A percentile compares a stretch with the other conserved stretches of the same genome.
Evolutionary conservation across 305 asterid species (phyloP).

Genomic region (Rubia peregrina): DNA sequence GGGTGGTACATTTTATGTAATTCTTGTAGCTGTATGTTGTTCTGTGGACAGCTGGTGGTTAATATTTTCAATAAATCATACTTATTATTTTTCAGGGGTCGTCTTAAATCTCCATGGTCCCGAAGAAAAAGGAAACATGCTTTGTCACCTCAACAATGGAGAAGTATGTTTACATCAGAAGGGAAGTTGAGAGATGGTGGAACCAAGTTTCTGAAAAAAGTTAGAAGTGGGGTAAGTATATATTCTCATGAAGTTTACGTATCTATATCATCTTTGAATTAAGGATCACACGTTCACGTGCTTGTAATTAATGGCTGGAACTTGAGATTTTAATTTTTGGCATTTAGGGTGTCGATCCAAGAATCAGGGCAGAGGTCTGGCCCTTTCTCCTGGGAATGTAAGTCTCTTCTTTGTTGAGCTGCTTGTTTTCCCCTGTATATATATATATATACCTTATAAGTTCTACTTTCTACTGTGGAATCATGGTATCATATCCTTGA

Average conservation of each 20-base stretch:
- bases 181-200: conserved; percentile 82
- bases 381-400: conserved; percentile 95
- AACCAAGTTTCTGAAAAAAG: conserved; percentile 77
- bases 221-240: conserved; percentile 69
- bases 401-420: conserved; percentile 19
- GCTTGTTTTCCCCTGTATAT: neutral
- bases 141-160: conserved; percentile 70
- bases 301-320: conserved; percentile 5
- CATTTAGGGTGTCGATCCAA: conserved; percentile 84
- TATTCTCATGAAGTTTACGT: conserved; percentile 8
- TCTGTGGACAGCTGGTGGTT: conserved; percentile 6
- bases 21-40: neutral
- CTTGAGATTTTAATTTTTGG: conserved; percentile 14
- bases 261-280: neutral
- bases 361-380: conserved; percentile 88
- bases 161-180: conserved; percentile 49
- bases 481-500: neutral
- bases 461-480: too few relatives aligned
- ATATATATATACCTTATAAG: neutral
- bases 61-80: conserved; percentile 20
- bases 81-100: conserved; percentile 41
- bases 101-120: conserved; percentile 92
- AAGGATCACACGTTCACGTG: neutral
- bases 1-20: neutral
- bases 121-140: conserved; percentile 77